These are phyloP conservation scores for Tuber indicum DNA, from an alignment of 495 filamentous ascomycete genomes.

Conservation along the genomic window DNA sequence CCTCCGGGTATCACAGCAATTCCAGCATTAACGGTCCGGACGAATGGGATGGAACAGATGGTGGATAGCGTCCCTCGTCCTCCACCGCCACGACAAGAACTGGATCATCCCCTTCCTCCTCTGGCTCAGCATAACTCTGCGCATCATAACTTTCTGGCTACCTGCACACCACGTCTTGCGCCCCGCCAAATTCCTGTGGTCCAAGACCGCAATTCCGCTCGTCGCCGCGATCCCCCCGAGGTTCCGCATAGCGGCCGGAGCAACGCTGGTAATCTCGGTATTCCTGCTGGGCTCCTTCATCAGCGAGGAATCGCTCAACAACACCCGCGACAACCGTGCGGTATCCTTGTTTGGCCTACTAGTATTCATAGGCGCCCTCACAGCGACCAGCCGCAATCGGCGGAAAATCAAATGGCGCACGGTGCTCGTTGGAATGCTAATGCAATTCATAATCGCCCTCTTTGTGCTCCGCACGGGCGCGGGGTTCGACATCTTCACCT, in stretches of 20 bases:
- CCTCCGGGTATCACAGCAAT: neutral
- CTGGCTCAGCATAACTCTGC: slow-evolving; percentile 66
- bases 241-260: slow-evolving; percentile 55
- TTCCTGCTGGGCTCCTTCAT: slow-evolving; percentile 71
- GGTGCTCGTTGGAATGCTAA: slow-evolving; percentile 79
- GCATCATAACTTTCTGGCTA: slow-evolving; percentile 66
- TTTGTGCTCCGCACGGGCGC: slow-evolving; percentile 75
- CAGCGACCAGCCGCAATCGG: slow-evolving; percentile 62
- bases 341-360: slow-evolving; percentile 72
- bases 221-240: slow-evolving; percentile 56
- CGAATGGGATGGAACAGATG: slow-evolving; percentile 51
- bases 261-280: slow-evolving; percentile 55
- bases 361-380: slow-evolving; percentile 63
- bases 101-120: slow-evolving; percentile 83
- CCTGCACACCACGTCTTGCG: slow-evolving; percentile 58
- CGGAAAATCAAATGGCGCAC: slow-evolving; percentile 75
- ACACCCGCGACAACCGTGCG: slow-evolving; percentile 70
- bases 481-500: slow-evolving; percentile 79
- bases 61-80: slow-evolving; percentile 78
- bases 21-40: neutral
- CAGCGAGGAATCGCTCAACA: slow-evolving; percentile 61
- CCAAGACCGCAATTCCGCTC: slow-evolving; percentile 52
- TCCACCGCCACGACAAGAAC: slow-evolving; percentile 60
- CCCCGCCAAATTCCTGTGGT: slow-evolving; percentile 63
- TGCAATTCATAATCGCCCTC: slow-evolving; percentile 78